Base-by-base conservation (phyloP, 2,329 filamentous ascomycete genomes). In the Fusarium hostae region DNA sequence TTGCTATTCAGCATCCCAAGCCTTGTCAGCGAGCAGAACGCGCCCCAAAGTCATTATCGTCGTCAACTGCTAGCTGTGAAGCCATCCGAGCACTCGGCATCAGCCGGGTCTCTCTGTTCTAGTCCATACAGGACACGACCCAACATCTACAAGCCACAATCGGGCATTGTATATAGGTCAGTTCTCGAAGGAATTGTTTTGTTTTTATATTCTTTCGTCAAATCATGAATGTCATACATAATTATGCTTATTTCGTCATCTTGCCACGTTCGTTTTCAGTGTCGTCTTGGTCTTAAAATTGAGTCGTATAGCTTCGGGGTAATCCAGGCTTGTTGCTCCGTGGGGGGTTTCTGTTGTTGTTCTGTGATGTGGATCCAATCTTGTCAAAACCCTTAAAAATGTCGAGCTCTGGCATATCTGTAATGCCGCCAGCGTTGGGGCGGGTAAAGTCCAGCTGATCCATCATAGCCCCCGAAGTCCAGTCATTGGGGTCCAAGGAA, bases 371-470 rank as follows among this genome's bases (percentile, higher is more conserved):
- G 48, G 84, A 82, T 50, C 92, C 92, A 78, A 94, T 94, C 82
- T 91, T 92, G 78, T 91, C 89, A 75, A 94, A 94, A 13, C 91
- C 91, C 77, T 93, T 90, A 48, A 92, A 86, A 71, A 94, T 91
- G 75, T 94, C 92, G 55, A 94, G 86, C 3, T 87, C 89, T 18
- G 87, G 81, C 65, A 84, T 85, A 45, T 91, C 89, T 63, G 88
- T 85, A 6, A 83, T 83, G 39, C 89, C 86, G 1, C 84, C 73
- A 18, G 88, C 87, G 11, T 88, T 85, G 47, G 84, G 74, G 3
- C 78, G 75, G 41, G 79, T 78, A 72, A 84, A 85, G 9, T 87
- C 85, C 18, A 79, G 77, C 10, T 77, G 51, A 54, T 82, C 81
- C 32, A 82, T 76, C 39, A 77, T 74, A 39, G 60, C 20, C 28